Conservation (phyloP, 257 asterid genomes). For the Solanum chilense region DNA sequence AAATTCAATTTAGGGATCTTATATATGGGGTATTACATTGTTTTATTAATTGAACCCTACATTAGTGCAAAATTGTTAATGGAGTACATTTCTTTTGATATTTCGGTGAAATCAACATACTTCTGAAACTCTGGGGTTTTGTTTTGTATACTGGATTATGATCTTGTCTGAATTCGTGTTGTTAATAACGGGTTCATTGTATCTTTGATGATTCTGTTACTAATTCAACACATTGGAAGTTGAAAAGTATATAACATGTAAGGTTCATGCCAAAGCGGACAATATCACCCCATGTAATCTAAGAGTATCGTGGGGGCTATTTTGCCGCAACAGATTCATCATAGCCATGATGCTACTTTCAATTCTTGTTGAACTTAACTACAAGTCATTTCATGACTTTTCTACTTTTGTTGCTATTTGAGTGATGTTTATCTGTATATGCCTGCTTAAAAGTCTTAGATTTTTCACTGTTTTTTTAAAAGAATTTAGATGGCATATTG, state of each 20-base stretch:
- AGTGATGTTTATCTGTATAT: neutral
- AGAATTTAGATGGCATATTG: neutral
- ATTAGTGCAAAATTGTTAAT: neutral
- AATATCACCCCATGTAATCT: neutral
- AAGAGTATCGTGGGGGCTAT: neutral
- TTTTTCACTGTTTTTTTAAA: neutral
- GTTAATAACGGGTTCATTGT: neutral
- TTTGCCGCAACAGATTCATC: neutral
- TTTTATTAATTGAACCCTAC: neutral
- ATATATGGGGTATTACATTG: neutral
- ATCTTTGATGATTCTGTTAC: neutral
- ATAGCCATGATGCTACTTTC: neutral
- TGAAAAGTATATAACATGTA: neutral
- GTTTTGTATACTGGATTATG: neutral
- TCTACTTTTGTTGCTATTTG: neutral
- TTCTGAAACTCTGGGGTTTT: neutral
- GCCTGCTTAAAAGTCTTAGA: neutral
- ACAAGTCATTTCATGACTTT: neutral
- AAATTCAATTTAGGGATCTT: neutral
- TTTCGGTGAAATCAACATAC: neutral
- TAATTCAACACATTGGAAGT: neutral
- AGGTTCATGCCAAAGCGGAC: neutral
- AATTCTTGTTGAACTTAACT: neutral
- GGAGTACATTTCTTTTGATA: neutral
- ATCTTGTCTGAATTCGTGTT: neutral